Evolutionary conservation across 441 rosid genomes (phyloP), one percentile per base, ranked within the genome.

Genomic region (Jatropha multifida): DNA sequence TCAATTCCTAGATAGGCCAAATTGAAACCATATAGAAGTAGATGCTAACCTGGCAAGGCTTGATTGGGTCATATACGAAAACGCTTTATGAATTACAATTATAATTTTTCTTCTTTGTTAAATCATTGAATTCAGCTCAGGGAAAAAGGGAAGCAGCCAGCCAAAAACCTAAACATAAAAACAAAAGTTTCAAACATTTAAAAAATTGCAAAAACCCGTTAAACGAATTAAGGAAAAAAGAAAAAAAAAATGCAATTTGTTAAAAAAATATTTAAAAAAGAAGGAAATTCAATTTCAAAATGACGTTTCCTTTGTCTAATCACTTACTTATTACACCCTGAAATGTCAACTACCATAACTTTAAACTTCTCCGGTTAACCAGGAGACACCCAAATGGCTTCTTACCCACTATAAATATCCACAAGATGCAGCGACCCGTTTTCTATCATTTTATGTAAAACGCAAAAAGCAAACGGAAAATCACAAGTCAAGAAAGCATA

Each of bases 381-480:
- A 55, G 85, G 79, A 66, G 37, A 68, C 68, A 69, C 62, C 55
- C 63, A 11, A 62, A 74, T 52, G 46, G 63, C 49, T 54, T 44
- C 5, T 18, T 42, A 37, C 77, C 72, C 18, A 66, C 77, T 85
- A 81, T 79, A 85, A 74, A 86, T 79, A 85, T 74, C 78, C 76
- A 58, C 54, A 17, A 75, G 74, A 87, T 81, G 89, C 85, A 60
- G 85, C 86, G 77, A 84, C 76, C 80, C 89, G 84, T 81, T 82
- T 84, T 80, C 87, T 87, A 92, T 89, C 89, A 88, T 90, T 90
- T 91, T 84, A 85, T 89, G 91, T 72, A 77, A 83, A 76, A 74
- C 68, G 42, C 37, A 65, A 81, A 79, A 62, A 62, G 66, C 17
- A 60, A 64, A 38, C 5, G 13, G 15, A 60, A 44, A 69, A 75